These are phyloP conservation scores for Trametes sp. DNA, from an alignment of 1,284 basidiomycete genomes.

Conservation along the genomic window DNA sequence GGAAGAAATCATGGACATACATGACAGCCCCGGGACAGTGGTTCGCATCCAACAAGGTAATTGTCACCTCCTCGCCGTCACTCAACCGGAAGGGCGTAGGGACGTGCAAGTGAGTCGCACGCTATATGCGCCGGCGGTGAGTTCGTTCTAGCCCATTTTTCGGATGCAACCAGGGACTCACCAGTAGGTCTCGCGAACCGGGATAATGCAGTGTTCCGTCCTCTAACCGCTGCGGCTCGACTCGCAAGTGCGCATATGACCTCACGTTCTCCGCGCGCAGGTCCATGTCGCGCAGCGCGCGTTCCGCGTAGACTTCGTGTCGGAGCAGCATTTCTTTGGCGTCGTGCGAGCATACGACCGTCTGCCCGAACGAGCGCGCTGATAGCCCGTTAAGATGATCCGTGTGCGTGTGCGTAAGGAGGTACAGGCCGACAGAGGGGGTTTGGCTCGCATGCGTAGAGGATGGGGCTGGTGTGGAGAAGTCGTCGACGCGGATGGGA, in stretches of 20 bases:
- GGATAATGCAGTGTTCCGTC: constrained; percentile 56
- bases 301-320: constrained; percentile 74
- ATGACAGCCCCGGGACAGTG: constrained; percentile 95
- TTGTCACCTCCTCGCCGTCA: constrained; percentile 63
- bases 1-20: constrained; percentile 57
- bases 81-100: constrained; percentile 71
- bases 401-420: constrained; percentile 86
- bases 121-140: constrained; percentile 40
- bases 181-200: constrained; percentile 71
- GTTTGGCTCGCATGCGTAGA: constrained; percentile 46
- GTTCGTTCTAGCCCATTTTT: background rate
- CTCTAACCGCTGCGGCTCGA: constrained; percentile 55
- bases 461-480: constrained; percentile 48
- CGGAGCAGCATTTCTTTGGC: constrained; percentile 84
- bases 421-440: constrained; percentile 65
- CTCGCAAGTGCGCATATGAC: constrained; percentile 74
- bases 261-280: constrained; percentile 60
- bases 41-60: constrained; percentile 91
- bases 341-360: constrained; percentile 79
- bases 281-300: constrained; percentile 61
- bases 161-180: constrained; percentile 42
- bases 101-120: constrained; percentile 61
- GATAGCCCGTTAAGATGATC: constrained; percentile 80
- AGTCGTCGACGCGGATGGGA: constrained; percentile 83
- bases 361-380: constrained; percentile 71